A percentile compares a stretch with the other conserved stretches of the same genome.
Conservation (phyloP, 805 yeast species). For the Isabelozyma rhagii region DNA sequence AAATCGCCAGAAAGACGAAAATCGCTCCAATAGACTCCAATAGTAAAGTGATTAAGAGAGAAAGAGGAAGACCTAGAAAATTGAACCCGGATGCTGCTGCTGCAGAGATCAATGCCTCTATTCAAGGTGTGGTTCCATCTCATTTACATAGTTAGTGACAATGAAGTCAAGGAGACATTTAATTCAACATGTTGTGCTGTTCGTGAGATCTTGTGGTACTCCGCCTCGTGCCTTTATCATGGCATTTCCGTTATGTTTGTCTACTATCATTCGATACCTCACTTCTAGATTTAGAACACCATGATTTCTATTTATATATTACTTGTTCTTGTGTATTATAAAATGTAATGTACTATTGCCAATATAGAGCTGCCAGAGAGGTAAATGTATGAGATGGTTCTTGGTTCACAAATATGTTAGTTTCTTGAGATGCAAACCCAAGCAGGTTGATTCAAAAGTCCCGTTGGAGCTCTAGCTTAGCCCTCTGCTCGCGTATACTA, state of each 20-base stretch:
- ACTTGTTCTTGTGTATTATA: neutral
- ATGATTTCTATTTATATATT: neutral
- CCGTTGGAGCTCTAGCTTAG: too few relatives aligned
- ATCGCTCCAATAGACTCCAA: constrained; percentile 1
- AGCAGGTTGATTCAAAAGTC: too few relatives aligned
- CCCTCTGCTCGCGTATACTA: too few relatives aligned
- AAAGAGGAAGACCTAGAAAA: constrained; percentile 12
- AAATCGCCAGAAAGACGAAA: constrained; percentile 10
- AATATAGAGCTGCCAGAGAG: too few relatives aligned
- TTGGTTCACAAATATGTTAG: too few relatives aligned
- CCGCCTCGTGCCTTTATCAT: neutral
- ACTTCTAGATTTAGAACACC: neutral
- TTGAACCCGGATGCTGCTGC: neutral
- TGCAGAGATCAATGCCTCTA: neutral
- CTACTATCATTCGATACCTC: too few relatives aligned
- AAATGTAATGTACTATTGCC: neutral
- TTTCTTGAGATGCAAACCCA: too few relatives aligned
- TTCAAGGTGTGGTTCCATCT: constrained; percentile 1
- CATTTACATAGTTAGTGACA: neutral
- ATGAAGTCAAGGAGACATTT: too few relatives aligned
- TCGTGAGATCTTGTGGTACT: neutral
- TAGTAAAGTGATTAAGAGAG: constrained; percentile 8
- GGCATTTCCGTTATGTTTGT: neutral
- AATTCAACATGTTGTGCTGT: too few relatives aligned
- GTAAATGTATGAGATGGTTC: too few relatives aligned